These are phyloP conservation scores for Rosa multiflora DNA, from an alignment of 306 rosid species.

Conservation along the genomic window DNA sequence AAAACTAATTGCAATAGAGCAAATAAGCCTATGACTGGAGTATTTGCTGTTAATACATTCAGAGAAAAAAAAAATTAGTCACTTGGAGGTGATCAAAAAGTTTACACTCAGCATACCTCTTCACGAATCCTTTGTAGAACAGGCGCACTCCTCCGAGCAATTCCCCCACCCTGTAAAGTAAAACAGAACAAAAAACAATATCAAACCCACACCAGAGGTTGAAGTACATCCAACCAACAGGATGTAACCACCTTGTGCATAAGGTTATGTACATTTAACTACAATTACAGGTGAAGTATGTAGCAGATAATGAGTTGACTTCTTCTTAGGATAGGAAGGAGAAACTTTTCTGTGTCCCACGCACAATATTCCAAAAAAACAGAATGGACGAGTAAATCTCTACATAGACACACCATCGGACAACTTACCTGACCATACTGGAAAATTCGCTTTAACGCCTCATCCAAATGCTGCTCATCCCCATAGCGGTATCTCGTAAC, in stretches of 20 bases:
- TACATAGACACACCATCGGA: neutral
- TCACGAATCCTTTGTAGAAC: conserved; percentile 70
- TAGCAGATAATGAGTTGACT: neutral
- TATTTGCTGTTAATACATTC: neutral
- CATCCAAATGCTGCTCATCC: conserved; percentile 97
- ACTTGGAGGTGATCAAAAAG: neutral
- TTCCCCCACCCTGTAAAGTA: conserved; percentile 78
- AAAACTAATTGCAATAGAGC: neutral
- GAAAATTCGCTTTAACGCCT: conserved; percentile 88
- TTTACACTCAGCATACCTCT: conserved; percentile 57
- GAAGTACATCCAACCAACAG: neutral
- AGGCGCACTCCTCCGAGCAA: conserved; percentile 91
- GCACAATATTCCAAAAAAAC: neutral
- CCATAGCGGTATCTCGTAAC: conserved; percentile 91
- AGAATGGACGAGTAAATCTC: neutral
- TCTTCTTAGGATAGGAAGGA: neutral
- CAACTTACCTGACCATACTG: conserved; percentile 84
- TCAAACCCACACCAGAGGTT: neutral
- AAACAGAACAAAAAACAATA: conserved; percentile 14
- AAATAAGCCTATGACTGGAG: neutral
- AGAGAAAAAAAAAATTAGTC: neutral
- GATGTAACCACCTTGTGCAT: neutral
- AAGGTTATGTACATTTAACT: neutral
- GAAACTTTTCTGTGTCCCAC: neutral
- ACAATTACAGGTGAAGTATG: neutral